Evolutionary conservation across 768 basidiomycete genomes (phyloP), one percentile per base, ranked within the genome.

Genomic region (Cystofilobasidium capitatum): DNA sequence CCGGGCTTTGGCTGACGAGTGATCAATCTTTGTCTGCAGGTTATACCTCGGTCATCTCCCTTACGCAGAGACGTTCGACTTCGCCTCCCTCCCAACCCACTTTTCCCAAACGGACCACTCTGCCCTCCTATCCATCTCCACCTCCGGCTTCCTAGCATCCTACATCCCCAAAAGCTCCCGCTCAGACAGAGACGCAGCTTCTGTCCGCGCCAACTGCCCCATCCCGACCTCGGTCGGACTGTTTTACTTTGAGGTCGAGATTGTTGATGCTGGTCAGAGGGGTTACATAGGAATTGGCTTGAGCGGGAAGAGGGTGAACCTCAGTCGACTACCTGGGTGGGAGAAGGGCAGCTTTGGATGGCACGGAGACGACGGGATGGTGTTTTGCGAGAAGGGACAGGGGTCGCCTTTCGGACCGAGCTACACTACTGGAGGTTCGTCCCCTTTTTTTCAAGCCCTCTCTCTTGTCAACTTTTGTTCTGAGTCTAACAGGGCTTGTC

Each of bases 241-340:
- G 64, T 94, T 90, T 75, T 99, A 98, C 76, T 99, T 87, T 75
- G 94, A 99, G 79, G 85, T 91, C 7, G 84, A 88, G 72, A 84
- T 98, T 55, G 75, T 87, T 8, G 85, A 87, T 74, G 88, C 88
- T 73, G 87, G 88, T 14, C 80, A 83, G 49, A 88, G 87, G 76
- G 91, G 89, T 2, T 79, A 76, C 63, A 79, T 80, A 64, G 75
- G 91, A 87, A 72, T 78, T 14, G 77, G 77, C 8, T 74, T 73
- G 64, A 71, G 72, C 37, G 61, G n/a, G 36, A 42, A 70, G 33
- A 60, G 60, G 3, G 69, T 70, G 10, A 65, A 73, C 60, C 66
- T 74, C 51, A 65, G 66, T 9, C 55, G 77, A 44, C 63, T 78
- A 35, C 74, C 76, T 0, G 77, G 77, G 1, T 78, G 77, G 77